Conservation (phyloP, 2,329 filamentous ascomycete species). For the Talaromyces funiculosus region DNA sequence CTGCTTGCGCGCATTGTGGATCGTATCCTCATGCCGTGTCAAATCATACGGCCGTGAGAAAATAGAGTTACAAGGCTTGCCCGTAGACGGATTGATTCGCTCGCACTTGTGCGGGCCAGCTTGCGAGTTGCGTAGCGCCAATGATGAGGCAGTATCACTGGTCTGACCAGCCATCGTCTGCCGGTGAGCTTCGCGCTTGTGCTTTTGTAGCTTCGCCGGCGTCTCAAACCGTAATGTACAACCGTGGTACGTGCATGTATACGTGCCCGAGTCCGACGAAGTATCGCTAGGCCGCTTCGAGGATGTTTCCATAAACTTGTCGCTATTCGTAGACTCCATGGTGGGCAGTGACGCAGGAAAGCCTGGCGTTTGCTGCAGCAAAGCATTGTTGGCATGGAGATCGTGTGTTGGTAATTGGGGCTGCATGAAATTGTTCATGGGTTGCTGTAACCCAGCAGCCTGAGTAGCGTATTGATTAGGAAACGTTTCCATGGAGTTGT, state of each 20-base stretch:
- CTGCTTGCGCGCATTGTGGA: slow-evolving; percentile 89
- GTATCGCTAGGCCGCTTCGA: slow-evolving; percentile 56
- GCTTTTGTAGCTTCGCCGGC: slow-evolving; percentile 79
- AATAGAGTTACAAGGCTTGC: slow-evolving; percentile 87
- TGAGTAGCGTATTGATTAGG: slow-evolving; percentile 37
- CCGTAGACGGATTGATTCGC: slow-evolving; percentile 87
- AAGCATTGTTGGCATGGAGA: slow-evolving; percentile 21
- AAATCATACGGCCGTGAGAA: slow-evolving; percentile 96
- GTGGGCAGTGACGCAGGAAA: slow-evolving; percentile 55
- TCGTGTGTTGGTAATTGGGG: slow-evolving; percentile 15
- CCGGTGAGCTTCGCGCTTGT: slow-evolving; percentile 89
- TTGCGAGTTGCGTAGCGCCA: slow-evolving; percentile 69
- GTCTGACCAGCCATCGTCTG: slow-evolving; percentile 49
- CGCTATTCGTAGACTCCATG: slow-evolving; percentile 21
- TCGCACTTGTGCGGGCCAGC: slow-evolving; percentile 90
- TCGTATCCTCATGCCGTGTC: slow-evolving; percentile 93
- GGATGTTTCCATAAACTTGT: slow-evolving; percentile 22
- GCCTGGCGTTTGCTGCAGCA: slow-evolving; percentile 46
- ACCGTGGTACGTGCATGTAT: slow-evolving; percentile 92
- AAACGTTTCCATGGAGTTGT: slow-evolving; percentile 40
- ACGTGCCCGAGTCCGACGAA: slow-evolving; percentile 75
- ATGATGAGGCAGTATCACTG: slow-evolving; percentile 44
- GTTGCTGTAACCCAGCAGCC: slow-evolving; percentile 44
- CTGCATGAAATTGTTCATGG: slow-evolving; percentile 41
- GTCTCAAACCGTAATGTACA: slow-evolving; percentile 86